Evolutionary conservation across 371 early-diverging fungal species (phyloP), one percentile per base, ranked within the genome.

Genomic region (Rhizopus arrhizus): DNA sequence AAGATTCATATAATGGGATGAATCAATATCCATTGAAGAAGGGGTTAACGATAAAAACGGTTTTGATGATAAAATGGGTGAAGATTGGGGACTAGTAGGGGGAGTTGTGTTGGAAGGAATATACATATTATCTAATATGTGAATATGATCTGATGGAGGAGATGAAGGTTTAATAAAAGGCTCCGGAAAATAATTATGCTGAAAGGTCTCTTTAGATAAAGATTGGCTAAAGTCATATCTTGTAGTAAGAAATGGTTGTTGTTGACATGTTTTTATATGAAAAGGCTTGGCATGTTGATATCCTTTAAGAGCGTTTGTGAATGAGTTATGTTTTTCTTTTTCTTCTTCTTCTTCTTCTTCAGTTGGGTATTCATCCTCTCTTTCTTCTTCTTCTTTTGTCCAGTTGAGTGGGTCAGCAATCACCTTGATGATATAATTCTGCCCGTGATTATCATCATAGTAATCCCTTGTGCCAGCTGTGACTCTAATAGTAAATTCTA

Each of bases 371-470:
- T 61, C 68, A 6, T 57, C 63, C 28, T 62, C 54, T 38, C 64
- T 40, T 10, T 59, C 51, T 8, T 58, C 47, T 2, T 45, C 49
- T 22, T 43, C 43, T 13, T 43, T 43, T 15, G 43, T 43, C 15
- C 15, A 15, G 43, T 81, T 77, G 28, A 62, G 38, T 4, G 70
- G 62, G 48, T 69, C 70, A 31, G 56, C 41, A 33, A 69, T 53
- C 3, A 69, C 42, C 33, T 59, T 65, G 15, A 65, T 58, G 41
- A 50, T 50, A 71, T 88, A 89, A 73, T 89, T 85, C 41, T 59
- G 62, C 9, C 88, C 88, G n/a, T 68, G 62, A 75, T 91, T 89
- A 66, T 86, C 88, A 74, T 92, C 92, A 85, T 88, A 88, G 67
- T 78, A 80, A 63, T 85, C 85, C 10, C 71, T 74, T 29, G 81